Evolutionary conservation across 2,329 filamentous ascomycete genomes (phyloP).

Genomic region (Metarhizium album): DNA sequence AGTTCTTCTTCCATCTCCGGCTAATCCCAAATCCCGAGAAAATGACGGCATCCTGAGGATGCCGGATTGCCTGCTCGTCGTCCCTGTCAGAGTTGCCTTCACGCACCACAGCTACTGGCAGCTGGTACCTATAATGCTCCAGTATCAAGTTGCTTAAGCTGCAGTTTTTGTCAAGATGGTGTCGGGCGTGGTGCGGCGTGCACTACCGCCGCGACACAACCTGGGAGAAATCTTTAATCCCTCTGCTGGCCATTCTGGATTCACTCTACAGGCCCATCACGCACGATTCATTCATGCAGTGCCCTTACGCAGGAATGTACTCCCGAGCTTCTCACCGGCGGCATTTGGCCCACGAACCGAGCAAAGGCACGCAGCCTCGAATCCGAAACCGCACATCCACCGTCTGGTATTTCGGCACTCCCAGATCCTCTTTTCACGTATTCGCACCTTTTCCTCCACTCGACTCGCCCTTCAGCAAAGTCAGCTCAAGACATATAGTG

Average conservation of each 20-base stretch:
- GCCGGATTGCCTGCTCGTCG: conserved; percentile 7
- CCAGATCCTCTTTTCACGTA: background rate
- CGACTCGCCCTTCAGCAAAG: conserved; percentile 13
- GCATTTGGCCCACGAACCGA: conserved; percentile 1
- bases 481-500: conserved; percentile 19
- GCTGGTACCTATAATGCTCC: conserved; percentile 18
- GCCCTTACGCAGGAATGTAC: background rate
- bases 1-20: background rate
- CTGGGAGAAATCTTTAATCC: conserved; percentile 18
- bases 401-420: background rate
- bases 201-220: conserved; percentile 35
- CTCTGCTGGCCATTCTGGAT: conserved; percentile 11
- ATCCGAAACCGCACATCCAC: background rate
- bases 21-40: conserved; percentile 21
- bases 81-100: background rate
- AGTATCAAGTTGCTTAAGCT: conserved; percentile 11
- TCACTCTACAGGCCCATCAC: conserved; percentile 10
- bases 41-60: conserved; percentile 23
- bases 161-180: conserved; percentile 29
- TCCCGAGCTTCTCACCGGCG: background rate
- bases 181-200: conserved; percentile 37
- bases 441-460: conserved; percentile 21
- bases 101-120: conserved; percentile 2
- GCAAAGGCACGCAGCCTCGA: background rate
- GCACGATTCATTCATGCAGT: background rate